Evolutionary conservation across 805 yeast species (phyloP), one percentile per base, ranked within the genome.

Genomic region (Candida suzukii): DNA sequence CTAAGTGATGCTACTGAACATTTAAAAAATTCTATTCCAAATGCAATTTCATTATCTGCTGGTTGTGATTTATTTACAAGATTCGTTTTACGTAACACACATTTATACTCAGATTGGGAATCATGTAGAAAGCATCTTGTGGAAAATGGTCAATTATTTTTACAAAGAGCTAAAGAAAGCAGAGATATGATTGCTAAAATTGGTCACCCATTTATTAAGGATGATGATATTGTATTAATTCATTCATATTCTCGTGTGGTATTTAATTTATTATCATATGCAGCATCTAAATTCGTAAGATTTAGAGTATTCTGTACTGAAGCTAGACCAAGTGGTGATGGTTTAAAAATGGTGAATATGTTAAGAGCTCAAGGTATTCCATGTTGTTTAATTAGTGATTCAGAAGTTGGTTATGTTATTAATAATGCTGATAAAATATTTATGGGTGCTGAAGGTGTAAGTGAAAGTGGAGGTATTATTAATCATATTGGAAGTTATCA

Each of bases 391-490:
- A 85, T 93, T 38, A 90, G 87, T 16, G 99, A 93, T 58, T 80
- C 88, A 41, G 95, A 96, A 8, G 97, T 91, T 13, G 98, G 98
- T 0, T 88, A 80, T 51, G 87, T 88, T 30, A 80, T 93, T 44
- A 90, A 88, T 60, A 84, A 85, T 60, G 88, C 90, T 13, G 95
- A 91, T 65, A 91, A 93, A 62, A 85, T 93, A 4, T 75, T 93
- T 49, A 93, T 93, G 49, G 99, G 99, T 41, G 99, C 99, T 1
- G 99, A 93, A 64, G 99, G 99, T 51, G 99, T 93, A 3, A 95
- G 96, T 3, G 99, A 93, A 67, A 83, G 95, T 59, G 99, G 99
- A 42, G 99, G 99, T 27, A 88, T 95, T 37, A 91, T 93, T 51
- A 93, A 93, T 63, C 90, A 85, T 51, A 81, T 93, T 46, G 99